Evolutionary conservation across 2,329 filamentous ascomycete species (phyloP).

Genomic region (Paecilomyces sp.): DNA sequence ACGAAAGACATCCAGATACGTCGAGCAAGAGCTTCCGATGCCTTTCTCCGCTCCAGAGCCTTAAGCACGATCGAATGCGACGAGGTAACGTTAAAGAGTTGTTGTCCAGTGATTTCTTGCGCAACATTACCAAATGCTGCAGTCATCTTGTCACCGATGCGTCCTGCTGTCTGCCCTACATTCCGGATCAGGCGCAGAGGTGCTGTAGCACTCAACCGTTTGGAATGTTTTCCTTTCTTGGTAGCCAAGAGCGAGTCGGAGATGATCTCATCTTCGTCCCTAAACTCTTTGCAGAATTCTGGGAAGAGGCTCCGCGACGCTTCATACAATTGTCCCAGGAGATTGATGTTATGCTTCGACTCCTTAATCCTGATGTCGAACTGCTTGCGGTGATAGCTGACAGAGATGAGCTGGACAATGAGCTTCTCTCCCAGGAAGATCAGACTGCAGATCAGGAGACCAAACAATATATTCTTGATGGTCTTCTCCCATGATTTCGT

Average conservation of each 20-base stretch:
- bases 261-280: conserved; percentile 86
- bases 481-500: conserved; percentile 45
- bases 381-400: conserved; percentile 62
- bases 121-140: conserved; percentile 89
- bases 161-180: conserved; percentile 65
- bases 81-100: conserved; percentile 88
- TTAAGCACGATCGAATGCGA: conserved; percentile 84
- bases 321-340: conserved; percentile 81
- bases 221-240: conserved; percentile 44
- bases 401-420: conserved; percentile 58
- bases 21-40: conserved; percentile 85
- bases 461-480: conserved; percentile 53
- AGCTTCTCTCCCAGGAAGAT: conserved; percentile 54
- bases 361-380: conserved; percentile 69
- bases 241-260: conserved; percentile 68
- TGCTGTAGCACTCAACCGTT: conserved; percentile 56
- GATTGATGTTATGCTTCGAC: conserved; percentile 76
- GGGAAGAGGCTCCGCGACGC: conserved; percentile 84
- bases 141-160: conserved; percentile 87
- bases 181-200: conserved; percentile 72
- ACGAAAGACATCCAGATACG: conserved; percentile 99
- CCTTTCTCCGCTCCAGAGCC: conserved; percentile 74
- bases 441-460: conserved; percentile 48
- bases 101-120: conserved; percentile 88
- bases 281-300: conserved; percentile 84